A percentile compares a stretch with the other conserved stretches of the same genome.
Evolutionary conservation across 371 early-diverging fungal species (phyloP).

Genomic region (Dentiscutata heterogama): DNA sequence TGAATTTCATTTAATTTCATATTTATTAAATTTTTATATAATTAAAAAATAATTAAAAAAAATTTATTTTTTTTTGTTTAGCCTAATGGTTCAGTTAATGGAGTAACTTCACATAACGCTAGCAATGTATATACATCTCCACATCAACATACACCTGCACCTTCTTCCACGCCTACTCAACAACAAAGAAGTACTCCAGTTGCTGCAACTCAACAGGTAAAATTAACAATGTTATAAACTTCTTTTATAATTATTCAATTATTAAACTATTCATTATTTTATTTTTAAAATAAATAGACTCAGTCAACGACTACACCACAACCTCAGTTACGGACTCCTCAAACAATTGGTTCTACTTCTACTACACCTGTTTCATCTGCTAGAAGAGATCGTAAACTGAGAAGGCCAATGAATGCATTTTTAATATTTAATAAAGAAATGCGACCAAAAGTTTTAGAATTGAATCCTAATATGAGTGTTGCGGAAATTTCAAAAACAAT

Average conservation of each 20-base stretch:
- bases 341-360: not conserved
- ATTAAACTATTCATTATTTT: not conserved
- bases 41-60: not conserved
- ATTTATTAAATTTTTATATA: not conserved
- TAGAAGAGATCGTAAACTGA: conserved; percentile 55
- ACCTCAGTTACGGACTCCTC: not conserved
- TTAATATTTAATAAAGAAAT: conserved; percentile 71
- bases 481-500: conserved; percentile 71
- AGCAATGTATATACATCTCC: not conserved
- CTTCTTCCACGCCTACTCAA: not conserved
- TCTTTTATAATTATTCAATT: not conserved
- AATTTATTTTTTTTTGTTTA: not conserved
- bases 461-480: conserved; percentile 64
- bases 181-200: conserved; percentile 1
- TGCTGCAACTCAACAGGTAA: not conserved
- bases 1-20: not conserved
- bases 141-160: not conserved
- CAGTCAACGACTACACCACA: not conserved
- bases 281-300: not conserved
- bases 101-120: not conserved
- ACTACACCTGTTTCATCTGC: conserved; percentile 30
- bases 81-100: conserved; percentile 22
- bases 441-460: conserved; percentile 66
- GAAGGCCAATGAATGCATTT: conserved; percentile 76
- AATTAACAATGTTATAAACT: not conserved